These are phyloP conservation scores for Populus hybrid DNA, from an alignment of 441 rosid species.

Conservation along the genomic window DNA sequence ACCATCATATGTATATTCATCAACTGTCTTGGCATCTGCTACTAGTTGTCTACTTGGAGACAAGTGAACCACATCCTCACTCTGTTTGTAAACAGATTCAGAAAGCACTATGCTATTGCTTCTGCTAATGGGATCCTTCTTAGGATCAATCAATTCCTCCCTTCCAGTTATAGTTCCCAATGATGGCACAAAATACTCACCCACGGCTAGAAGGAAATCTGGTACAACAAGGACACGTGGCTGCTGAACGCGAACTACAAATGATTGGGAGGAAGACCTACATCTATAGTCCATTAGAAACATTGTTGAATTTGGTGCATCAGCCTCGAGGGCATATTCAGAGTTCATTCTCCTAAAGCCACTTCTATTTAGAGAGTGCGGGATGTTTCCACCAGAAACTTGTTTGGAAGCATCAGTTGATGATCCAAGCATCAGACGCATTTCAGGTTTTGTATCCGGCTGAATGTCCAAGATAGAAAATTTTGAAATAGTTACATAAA, in stretches of 20 bases:
- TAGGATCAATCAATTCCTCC: slow-evolving; percentile 90
- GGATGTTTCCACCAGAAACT: slow-evolving; percentile 56
- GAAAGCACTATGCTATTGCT: slow-evolving; percentile 68
- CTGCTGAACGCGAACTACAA: slow-evolving; percentile 88
- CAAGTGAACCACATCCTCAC: slow-evolving; percentile 77
- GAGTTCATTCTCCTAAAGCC: slow-evolving; percentile 51
- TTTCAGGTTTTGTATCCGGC: slow-evolving; percentile 87
- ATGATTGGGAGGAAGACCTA: slow-evolving; percentile 87
- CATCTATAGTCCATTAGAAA: slow-evolving; percentile 96
- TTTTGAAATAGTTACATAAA: slow-evolving; percentile 84
- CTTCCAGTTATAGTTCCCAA: slow-evolving; percentile 90
- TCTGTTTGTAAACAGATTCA: slow-evolving; percentile 66
- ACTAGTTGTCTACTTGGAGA: slow-evolving; percentile 81
- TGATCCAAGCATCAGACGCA: slow-evolving; percentile 99
- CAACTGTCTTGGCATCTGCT: slow-evolving; percentile 79
- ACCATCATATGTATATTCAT: slow-evolving; percentile 90
- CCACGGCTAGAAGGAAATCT: slow-evolving; percentile 93
- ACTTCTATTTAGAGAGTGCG: slow-evolving; percentile 44
- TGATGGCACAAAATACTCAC: slow-evolving; percentile 96
- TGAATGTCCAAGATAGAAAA: slow-evolving; percentile 90
- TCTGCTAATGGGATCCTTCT: slow-evolving; percentile 84
- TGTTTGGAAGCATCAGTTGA: slow-evolving; percentile 83
- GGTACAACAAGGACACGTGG: slow-evolving; percentile 97
- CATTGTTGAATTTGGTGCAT: slow-evolving; percentile 77
- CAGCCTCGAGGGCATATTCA: slow-evolving; percentile 50